These are phyloP conservation scores for Sordariomycetes sp. DNA, from an alignment of 2,329 filamentous ascomycete genomes.

Conservation along the genomic window DNA sequence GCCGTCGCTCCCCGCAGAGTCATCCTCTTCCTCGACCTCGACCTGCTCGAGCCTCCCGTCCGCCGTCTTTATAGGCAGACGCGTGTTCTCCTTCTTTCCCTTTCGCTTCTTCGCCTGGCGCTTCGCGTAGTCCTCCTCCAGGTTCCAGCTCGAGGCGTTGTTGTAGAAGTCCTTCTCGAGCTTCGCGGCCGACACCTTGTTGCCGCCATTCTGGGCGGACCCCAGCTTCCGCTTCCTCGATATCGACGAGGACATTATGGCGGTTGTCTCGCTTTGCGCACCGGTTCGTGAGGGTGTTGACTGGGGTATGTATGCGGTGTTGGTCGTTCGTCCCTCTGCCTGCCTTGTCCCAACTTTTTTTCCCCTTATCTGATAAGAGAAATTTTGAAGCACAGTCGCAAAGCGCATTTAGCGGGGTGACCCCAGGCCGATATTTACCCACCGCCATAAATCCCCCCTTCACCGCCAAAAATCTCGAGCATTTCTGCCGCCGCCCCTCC, in stretches of 20 bases:
- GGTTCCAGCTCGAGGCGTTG: slow-evolving; percentile 70
- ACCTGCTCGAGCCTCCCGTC: slow-evolving; percentile 58
- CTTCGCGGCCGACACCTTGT: not conserved
- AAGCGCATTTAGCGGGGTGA: not conserved
- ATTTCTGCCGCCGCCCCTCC: slow-evolving; percentile 10
- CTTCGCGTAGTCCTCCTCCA: slow-evolving; percentile 84
- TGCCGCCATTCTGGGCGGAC: not conserved
- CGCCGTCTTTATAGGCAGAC: slow-evolving; percentile 75
- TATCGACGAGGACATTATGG: slow-evolving; percentile 1
- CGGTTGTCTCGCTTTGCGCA: not conserved
- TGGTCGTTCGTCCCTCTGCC: not conserved
- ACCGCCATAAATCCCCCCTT: slow-evolving; percentile 3
- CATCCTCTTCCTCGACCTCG: slow-evolving; percentile 43
- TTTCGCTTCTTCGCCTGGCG: slow-evolving; percentile 63
- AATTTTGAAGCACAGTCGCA: not conserved
- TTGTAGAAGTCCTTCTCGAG: slow-evolving; percentile 56
- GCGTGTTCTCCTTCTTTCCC: slow-evolving; percentile 46
- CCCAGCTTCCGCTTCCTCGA: slow-evolving; percentile 3
- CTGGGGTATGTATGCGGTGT: not conserved
- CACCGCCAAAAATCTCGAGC: slow-evolving; percentile 15
- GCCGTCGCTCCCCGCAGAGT: slow-evolving; percentile 36
- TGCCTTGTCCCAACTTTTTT: not conserved
- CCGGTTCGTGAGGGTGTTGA: not conserved
- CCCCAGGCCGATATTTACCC: not conserved
- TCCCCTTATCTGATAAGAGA: not conserved